Conservation (phyloP, 164 flowering plant genomes). For the Warburgia ugandensis region DNA sequence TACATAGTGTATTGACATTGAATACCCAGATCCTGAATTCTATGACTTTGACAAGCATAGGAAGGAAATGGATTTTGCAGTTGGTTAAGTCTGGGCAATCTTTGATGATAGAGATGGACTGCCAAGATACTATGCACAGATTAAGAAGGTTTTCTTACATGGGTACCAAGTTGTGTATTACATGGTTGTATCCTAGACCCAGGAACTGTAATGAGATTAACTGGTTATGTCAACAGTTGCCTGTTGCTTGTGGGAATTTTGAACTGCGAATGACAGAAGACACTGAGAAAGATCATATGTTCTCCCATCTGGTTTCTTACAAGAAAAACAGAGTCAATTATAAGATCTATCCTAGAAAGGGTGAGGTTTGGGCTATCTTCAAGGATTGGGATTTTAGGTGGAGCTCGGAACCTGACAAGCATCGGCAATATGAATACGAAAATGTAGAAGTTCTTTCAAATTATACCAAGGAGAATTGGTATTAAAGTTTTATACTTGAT, state of each 20-base stretch:
- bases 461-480: neutral
- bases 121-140: neutral
- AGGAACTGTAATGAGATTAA: neutral
- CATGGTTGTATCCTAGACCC: neutral
- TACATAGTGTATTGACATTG: constrained; percentile 3
- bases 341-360: neutral
- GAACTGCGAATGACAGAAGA: neutral
- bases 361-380: neutral
- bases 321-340: neutral
- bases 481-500: neutral
- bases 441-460: neutral
- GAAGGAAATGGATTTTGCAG: neutral
- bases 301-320: neutral
- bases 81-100: neutral
- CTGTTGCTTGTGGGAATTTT: neutral
- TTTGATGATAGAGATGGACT: neutral
- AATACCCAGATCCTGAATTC: constrained; percentile 38
- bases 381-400: neutral
- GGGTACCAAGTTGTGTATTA: neutral
- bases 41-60: constrained; percentile 23
- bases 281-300: neutral
- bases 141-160: neutral
- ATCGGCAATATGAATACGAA: neutral
- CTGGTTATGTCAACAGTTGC: neutral
- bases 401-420: neutral